Evolutionary conservation across 352 stramenopile species (phyloP), one percentile per base, ranked within the genome.

Genomic region (Phytopythium montanum): DNA sequence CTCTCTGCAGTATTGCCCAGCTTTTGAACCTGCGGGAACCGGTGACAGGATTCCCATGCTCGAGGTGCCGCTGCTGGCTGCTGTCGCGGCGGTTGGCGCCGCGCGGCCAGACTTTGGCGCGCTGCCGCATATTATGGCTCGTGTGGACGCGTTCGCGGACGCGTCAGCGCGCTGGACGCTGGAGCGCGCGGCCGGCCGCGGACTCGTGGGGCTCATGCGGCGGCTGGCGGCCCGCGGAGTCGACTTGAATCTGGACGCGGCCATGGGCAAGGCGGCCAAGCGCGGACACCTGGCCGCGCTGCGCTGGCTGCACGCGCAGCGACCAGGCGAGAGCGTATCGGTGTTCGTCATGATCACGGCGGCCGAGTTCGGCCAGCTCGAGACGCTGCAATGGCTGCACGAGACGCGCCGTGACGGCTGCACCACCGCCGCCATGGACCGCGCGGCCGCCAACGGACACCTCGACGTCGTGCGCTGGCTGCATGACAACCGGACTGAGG

Each of bases 331-430:
- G 26, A 50, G 56, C 18, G 60, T 79, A 13, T 79, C 70, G 9
- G 67, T 75, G 14, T 78, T 78, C 44, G 67, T 78, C 26, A 62
- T 73, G 60, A 78, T 73, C 55, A 71, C 67, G 21, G 72, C 65
- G 21, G 72, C 70, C 18, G 62, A 72, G 50, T 66, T 60, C 50
- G 61, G 75, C 5, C 60, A 72, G 64, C 55, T 79, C 25, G 66
- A 67, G 28, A 59, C 70, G 56, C 62, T 77, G 2, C 23, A 64
- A 18, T 81, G 72, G 72, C 64, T 84, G 3, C 62, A 75, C 54
- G 33, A 39, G 2, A 41, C 77, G 46, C 55, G 65, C 19, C 48
- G 26, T 1, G 68, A 74, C 42, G 33, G 64, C 36, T 74, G 59
- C 49, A 75, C 68, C 3, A 64, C 67, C 21, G 63, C 59, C 9